Evolutionary conservation across 257 asterid genomes (phyloP).

Genomic region (Ajuga chamaepitys): DNA sequence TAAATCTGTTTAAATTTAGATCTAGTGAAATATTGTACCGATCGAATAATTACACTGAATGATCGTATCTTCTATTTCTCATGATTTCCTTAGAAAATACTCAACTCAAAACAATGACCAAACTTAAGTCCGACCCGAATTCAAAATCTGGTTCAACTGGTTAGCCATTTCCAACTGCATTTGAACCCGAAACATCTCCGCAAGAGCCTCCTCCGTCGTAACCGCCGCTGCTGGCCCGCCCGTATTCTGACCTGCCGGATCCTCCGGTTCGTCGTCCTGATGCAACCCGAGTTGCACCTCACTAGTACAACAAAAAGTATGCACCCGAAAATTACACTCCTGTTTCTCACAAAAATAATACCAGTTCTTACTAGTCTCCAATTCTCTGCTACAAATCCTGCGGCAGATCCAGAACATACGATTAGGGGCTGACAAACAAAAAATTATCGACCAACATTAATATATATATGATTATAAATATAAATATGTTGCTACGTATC

Average conservation of each 20-base stretch:
- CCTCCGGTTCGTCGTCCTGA: conserved; percentile 27
- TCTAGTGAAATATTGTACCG: too few relatives aligned
- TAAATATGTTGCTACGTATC: too few relatives aligned
- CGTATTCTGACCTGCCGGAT: background rate
- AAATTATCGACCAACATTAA: too few relatives aligned
- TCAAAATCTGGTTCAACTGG: conserved; percentile 2
- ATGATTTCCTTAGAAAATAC: too few relatives aligned
- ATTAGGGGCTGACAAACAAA: too few relatives aligned
- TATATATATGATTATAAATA: too few relatives aligned
- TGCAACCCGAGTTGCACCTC: conserved; percentile 53
- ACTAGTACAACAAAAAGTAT: conserved; percentile 47
- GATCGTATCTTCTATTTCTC: too few relatives aligned
- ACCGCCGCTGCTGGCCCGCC: background rate
- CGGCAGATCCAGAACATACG: too few relatives aligned
- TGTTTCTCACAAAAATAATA: conserved; percentile 30
- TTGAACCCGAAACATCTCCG: conserved; percentile 9
- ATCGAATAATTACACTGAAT: too few relatives aligned
- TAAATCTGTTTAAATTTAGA: too few relatives aligned
- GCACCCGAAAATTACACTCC: conserved; percentile 42
- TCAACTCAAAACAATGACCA: too few relatives aligned
- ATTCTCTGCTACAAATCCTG: conserved; percentile 30
- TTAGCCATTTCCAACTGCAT: conserved; percentile 20
- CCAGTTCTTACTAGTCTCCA: conserved; percentile 43
- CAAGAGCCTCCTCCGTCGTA: conserved; percentile 5
- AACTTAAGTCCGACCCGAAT: too few relatives aligned